phyloP scores from a whole-genome alignment of 805 yeast genomes.

The Ogataea corticis region DNA sequence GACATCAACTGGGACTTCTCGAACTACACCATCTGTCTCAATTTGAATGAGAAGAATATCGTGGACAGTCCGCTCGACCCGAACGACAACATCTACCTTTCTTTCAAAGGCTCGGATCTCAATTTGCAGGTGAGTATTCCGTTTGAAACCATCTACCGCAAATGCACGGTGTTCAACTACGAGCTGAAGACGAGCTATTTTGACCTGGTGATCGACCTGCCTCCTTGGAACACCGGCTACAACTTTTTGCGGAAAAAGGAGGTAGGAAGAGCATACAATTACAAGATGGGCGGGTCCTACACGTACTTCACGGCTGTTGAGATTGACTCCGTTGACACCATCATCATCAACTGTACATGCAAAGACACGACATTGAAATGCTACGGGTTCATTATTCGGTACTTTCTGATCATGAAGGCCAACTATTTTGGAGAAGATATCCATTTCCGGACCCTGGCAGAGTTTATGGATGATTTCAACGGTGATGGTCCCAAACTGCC shows the following conservation, averaged over 20 bases:
- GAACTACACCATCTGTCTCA: slow-evolving; percentile 63
- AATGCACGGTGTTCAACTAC: slow-evolving; percentile 53
- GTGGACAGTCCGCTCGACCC: slow-evolving; percentile 87
- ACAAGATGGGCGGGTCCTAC: slow-evolving; percentile 64
- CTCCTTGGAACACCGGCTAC: slow-evolving; percentile 88
- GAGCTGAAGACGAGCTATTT: slow-evolving; percentile 56
- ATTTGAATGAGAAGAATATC: slow-evolving; percentile 85
- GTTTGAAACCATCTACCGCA: slow-evolving; percentile 50
- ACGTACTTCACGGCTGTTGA: slow-evolving; percentile 59
- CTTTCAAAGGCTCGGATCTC: slow-evolving; percentile 66
- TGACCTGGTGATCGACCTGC: slow-evolving; percentile 67
- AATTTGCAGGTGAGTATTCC: slow-evolving; percentile 56
- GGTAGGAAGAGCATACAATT: slow-evolving; percentile 68
- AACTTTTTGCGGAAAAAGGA: slow-evolving; percentile 63
- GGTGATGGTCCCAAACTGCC: background rate
- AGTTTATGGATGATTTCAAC: slow-evolving; percentile 48
- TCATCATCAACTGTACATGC: slow-evolving; percentile 64
- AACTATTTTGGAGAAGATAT: slow-evolving; percentile 87
- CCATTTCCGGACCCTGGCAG: slow-evolving; percentile 86
- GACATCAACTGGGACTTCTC: slow-evolving; percentile 57
- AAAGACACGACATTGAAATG: slow-evolving; percentile 66
- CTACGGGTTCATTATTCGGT: slow-evolving; percentile 78
- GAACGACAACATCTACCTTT: slow-evolving; percentile 72
- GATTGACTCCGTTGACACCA: slow-evolving; percentile 66
- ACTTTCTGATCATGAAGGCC: slow-evolving; percentile 72